Base-by-base conservation (phyloP, 1,284 basidiomycete genomes). In the Ceratobasidium sp. region DNA sequence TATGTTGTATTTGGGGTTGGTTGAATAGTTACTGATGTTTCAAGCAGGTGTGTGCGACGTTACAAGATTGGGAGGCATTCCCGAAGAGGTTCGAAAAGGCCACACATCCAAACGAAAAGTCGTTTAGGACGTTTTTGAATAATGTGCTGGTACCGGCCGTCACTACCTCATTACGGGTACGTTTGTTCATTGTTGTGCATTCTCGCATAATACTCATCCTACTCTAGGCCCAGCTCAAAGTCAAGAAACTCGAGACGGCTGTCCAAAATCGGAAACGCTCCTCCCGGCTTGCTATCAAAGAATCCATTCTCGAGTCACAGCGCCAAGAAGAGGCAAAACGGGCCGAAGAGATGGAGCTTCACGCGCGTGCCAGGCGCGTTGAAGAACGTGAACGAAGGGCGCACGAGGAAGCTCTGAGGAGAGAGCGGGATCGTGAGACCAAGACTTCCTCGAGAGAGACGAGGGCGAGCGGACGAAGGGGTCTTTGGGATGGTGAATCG, bases 11-110 rank as follows among this genome's bases (percentile, higher is more conserved):
- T 62, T 41, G 6, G 8, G 36, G 6, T 71, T 55, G 60, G 43
- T 45, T 5, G n/a, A 1, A 12, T 6, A 62, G 21, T 46, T 18
- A 12, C 30, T 28, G 12, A 1, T 16, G 39, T 6, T 14, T 39
- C 36, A 39, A 26, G 16, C 18, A 21, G 26, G 41, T 43, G 74
- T 93, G 91, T 77, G 86, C 90, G 14, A 92, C 91, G n/a, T 82
- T 92, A 18, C 79, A 85, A 5, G 92, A 94, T 75, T 94, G 94
- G 94, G 88, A 93, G 75, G 84, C 84, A 48, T 85, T 96, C 64
- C 84, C 87, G 14, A 86, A 88, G 39, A 87, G 82, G 36, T 96
- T 95, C 77, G 87, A 87, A 76, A 88, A 87, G 52, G 88, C 90
- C 2, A 89, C 88, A 5, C 89, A 96, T 79, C 91, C 92, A 74